phyloP scores from a whole-genome alignment of 305 asterid species.

The Fraxinus latifolia region DNA sequence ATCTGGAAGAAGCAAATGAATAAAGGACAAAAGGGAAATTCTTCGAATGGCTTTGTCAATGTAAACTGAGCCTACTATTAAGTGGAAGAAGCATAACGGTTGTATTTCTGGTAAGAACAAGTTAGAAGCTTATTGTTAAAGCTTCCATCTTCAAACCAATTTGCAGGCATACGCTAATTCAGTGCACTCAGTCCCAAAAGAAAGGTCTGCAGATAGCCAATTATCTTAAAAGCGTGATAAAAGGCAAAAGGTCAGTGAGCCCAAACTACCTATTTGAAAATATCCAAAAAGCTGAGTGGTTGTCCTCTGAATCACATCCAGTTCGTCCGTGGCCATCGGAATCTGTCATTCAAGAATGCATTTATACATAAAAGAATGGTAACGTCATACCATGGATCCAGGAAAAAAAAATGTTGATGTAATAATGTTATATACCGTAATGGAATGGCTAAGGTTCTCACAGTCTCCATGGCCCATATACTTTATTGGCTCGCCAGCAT shows the following conservation, averaged over 20 bases:
- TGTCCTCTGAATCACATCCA: constrained; percentile 77
- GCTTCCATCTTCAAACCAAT: constrained; percentile 19
- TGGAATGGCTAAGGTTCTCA: constrained; percentile 84
- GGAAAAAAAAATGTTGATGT: background rate
- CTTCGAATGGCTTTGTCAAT: background rate
- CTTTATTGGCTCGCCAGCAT: constrained; percentile 87
- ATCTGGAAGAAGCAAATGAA: constrained; percentile 1
- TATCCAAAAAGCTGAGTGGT: constrained; percentile 68
- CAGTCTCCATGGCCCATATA: constrained; percentile 95
- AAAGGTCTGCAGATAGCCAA: background rate
- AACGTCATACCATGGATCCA: constrained; percentile 6
- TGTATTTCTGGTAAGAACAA: constrained; percentile 11
- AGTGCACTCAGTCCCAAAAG: background rate
- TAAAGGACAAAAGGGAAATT: background rate
- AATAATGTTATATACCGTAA: constrained; percentile 59
- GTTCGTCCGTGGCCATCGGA: constrained; percentile 81
- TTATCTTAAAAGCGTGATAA: background rate
- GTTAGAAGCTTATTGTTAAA: constrained; percentile 5
- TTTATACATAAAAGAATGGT: constrained; percentile 15
- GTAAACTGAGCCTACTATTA: background rate
- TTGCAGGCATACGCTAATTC: background rate
- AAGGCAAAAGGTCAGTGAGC: constrained; percentile 4
- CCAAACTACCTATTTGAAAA: constrained; percentile 67
- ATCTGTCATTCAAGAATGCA: constrained; percentile 46
- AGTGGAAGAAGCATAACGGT: background rate